Percentiles rank a stretch among this genome's conserved stretches.
phyloP scores from a whole-genome alignment of 768 basidiomycete genomes.

The Russula sp. region DNA sequence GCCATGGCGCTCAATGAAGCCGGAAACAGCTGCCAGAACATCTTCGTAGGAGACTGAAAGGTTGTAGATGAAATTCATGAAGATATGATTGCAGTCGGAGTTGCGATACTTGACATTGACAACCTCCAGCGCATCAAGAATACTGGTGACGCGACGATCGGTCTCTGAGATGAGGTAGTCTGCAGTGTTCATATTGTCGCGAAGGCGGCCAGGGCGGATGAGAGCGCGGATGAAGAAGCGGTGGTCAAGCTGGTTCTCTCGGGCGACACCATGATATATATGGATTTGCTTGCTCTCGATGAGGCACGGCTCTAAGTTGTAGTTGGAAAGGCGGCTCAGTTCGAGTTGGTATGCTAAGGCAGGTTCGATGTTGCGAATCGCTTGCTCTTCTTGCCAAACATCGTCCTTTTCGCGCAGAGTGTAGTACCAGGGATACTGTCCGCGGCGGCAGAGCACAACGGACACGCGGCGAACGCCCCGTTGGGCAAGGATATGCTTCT shows the following conservation, averaged over 20 bases:
- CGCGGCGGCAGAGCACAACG: constrained; percentile 85
- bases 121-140: constrained; percentile 93
- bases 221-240: constrained; percentile 98
- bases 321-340: constrained; percentile 92
- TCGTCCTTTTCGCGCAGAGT: constrained; percentile 76
- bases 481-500: constrained; percentile 54
- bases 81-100: constrained; percentile 97
- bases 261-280: constrained; percentile 93
- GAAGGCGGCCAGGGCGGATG: constrained; percentile 91
- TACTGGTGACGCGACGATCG: constrained; percentile 89
- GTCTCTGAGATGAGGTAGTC: constrained; percentile 99
- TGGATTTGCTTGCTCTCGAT: constrained; percentile 98
- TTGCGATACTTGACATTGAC: constrained; percentile 86
- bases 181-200: constrained; percentile 89
- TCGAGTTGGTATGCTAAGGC: constrained; percentile 98
- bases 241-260: constrained; percentile 95
- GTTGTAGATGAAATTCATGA: constrained; percentile 98
- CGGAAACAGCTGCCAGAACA: constrained; percentile 94
- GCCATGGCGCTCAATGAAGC: constrained; percentile 98
- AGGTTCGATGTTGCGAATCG: constrained; percentile 97
- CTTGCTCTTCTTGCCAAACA: constrained; percentile 88
- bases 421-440: constrained; percentile 92
- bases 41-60: constrained; percentile 94
- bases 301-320: constrained; percentile 93
- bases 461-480: constrained; percentile 92